Evolutionary conservation across 257 asterid species (phyloP).

Genomic region (Solanum dulcamara): DNA sequence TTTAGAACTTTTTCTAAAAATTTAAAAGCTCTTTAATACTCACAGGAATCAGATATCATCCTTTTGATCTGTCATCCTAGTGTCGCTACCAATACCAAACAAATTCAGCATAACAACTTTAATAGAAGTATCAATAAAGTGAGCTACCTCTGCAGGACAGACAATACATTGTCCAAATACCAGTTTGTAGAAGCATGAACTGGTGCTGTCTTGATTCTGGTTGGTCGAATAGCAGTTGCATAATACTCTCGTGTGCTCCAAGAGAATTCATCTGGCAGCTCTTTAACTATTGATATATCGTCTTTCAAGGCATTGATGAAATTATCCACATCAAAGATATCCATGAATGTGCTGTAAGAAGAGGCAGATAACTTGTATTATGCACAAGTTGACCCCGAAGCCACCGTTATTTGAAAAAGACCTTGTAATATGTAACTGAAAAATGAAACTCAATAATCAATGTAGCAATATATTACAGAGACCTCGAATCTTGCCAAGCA

Average conservation of each 20-base stretch:
- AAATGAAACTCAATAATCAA: background rate
- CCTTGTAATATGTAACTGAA: background rate
- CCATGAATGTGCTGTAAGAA: constrained; percentile 70
- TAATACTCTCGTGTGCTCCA: constrained; percentile 98
- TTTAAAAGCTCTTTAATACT: background rate
- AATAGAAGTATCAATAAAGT: background rate
- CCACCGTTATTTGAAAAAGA: background rate
- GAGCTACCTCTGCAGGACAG: constrained; percentile 69
- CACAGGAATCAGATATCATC: background rate
- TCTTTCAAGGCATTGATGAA: constrained; percentile 73
- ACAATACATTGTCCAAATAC: constrained; percentile 74
- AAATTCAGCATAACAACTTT: background rate
- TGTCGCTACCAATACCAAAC: background rate
- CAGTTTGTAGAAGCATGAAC: constrained; percentile 93
- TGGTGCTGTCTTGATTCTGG: constrained; percentile 80
- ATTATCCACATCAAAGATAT: constrained; percentile 88
- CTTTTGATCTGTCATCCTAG: background rate
- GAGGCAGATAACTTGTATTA: background rate
- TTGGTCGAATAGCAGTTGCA: constrained; percentile 74
- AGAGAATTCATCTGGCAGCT: constrained; percentile 69
- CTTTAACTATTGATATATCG: constrained; percentile 66
- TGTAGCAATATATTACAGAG: background rate
- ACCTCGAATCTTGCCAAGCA: constrained; percentile 97
- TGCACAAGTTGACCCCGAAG: background rate
- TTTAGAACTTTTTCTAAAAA: background rate